A percentile compares a stretch with the other conserved stretches of the same genome.
phyloP scores from a whole-genome alignment of 228 moss, liverwort and hornwort species.

The Sphagnum magellanicum region DNA sequence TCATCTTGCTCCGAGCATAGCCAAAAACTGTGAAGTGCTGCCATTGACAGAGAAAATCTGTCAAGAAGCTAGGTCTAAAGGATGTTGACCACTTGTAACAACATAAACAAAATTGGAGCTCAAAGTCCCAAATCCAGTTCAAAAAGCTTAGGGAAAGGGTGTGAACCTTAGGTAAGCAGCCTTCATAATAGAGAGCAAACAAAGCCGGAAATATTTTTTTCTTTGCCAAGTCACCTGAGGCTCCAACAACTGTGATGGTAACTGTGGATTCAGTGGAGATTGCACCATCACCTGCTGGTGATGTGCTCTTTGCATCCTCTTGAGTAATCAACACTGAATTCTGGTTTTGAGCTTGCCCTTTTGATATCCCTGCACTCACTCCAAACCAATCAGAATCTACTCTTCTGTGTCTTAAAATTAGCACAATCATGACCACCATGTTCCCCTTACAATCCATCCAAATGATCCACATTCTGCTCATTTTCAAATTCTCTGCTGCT shows the following conservation, averaged over 20 bases:
- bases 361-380: no score
- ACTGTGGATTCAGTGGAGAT: slow-evolving; percentile 4
- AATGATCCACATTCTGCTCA: no score
- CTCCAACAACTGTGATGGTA: slow-evolving; percentile 42
- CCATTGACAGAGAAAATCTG: slow-evolving; percentile 5
- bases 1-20: slow-evolving; percentile 41
- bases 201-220: slow-evolving; percentile 60
- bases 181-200: slow-evolving; percentile 46
- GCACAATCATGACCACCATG: no score
- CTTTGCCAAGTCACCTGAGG: slow-evolving; percentile 74
- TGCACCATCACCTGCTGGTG: background rate
- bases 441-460: no score
- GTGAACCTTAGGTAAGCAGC: slow-evolving; percentile 42
- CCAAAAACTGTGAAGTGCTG: slow-evolving; percentile 60
- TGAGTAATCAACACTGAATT: no score
- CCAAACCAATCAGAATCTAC: no score
- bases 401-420: no score
- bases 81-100: background rate
- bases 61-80: background rate
- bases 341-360: no score
- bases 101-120: background rate
- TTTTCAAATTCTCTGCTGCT: no score
- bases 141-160: no score
- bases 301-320: no score
- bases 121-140: background rate